A percentile compares a stretch with the other conserved stretches of the same genome.
These are phyloP conservation scores for Pseudocercospora pini-densiflorae DNA, from an alignment of 2,329 filamentous ascomycete species.

Conservation along the genomic window DNA sequence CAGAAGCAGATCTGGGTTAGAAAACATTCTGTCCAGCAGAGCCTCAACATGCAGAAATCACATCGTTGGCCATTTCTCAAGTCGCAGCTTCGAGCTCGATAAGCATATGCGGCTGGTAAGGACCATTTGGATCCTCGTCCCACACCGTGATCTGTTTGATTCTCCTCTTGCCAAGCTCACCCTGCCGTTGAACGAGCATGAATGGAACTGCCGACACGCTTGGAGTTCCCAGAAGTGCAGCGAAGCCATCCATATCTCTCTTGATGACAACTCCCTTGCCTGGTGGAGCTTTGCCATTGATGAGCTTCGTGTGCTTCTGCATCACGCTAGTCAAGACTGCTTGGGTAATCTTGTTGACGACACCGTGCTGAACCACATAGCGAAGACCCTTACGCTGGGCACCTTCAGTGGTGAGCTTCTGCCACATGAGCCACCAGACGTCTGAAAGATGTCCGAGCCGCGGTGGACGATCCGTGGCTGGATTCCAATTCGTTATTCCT, in stretches of 20 bases:
- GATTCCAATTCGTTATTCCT: constrained; percentile 10
- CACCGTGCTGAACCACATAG: constrained; percentile 18
- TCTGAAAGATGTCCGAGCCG: constrained; percentile 3
- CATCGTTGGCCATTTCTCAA: too few relatives aligned
- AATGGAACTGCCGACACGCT: constrained; percentile 21
- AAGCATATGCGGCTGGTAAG: constrained; percentile 21
- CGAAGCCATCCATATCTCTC: constrained; percentile 14
- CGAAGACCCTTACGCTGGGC: not conserved
- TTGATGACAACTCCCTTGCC: constrained; percentile 17
- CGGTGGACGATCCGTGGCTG: not conserved
- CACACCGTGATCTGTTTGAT: constrained; percentile 22
- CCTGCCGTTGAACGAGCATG: constrained; percentile 21
- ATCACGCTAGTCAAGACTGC: constrained; percentile 4
- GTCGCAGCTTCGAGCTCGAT: constrained; percentile 12
- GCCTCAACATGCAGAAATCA: too few relatives aligned
- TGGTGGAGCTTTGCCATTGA: constrained; percentile 10
- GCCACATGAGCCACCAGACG: constrained; percentile 22
- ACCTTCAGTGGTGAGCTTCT: constrained; percentile 7
- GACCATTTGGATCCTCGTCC: not conserved
- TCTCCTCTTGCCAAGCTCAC: constrained; percentile 15
- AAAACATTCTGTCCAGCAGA: too few relatives aligned
- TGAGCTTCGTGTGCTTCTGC: not conserved
- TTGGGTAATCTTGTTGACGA: constrained; percentile 12
- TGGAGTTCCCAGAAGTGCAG: constrained; percentile 17
- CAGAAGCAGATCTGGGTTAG: too few relatives aligned